Evolutionary conservation across 2,329 filamentous ascomycete genomes (phyloP).

Genomic region (Monosporascus sp.): DNA sequence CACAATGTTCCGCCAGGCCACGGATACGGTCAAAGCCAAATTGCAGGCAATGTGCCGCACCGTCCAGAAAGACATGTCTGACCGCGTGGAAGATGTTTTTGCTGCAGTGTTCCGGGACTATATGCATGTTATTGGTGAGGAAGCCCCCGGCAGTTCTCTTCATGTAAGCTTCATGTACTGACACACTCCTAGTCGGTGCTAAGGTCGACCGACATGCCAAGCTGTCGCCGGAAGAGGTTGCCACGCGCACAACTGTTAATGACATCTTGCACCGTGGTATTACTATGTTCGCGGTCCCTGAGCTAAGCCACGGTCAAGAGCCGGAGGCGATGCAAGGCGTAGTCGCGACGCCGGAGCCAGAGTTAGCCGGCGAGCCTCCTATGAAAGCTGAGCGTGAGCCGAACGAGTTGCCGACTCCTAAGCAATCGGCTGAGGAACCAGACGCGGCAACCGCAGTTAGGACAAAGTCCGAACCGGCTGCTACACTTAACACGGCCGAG

Average conservation of each 20-base stretch:
- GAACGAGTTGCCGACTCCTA: not conserved
- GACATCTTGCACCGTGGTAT: not conserved
- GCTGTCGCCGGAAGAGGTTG: conserved; percentile 8
- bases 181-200: conserved; percentile 12
- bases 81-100: conserved; percentile 8
- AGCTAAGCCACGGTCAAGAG: not conserved
- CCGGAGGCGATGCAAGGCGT: not conserved
- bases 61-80: conserved; percentile 7
- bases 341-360: not conserved
- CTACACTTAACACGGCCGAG: too few species aligned
- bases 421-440: too few species aligned
- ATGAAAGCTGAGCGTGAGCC: not conserved
- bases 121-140: conserved; percentile 17
- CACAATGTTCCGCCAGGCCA: conserved; percentile 45
- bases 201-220: conserved; percentile 4
- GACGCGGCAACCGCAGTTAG: too few species aligned
- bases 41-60: conserved; percentile 32
- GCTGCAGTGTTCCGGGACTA: conserved; percentile 12
- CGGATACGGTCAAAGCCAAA: conserved; percentile 31
- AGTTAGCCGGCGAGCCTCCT: not conserved
- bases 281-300: not conserved
- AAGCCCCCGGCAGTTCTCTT: not conserved
- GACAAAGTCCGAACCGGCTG: too few species aligned
- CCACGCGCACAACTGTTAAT: conserved; percentile 8
- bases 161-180: conserved; percentile 1